Percentiles rank a stretch among this genome's conserved stretches.
Conservation (phyloP, 495 filamentous ascomycete species). For the Talaromyces stipitatus region DNA sequence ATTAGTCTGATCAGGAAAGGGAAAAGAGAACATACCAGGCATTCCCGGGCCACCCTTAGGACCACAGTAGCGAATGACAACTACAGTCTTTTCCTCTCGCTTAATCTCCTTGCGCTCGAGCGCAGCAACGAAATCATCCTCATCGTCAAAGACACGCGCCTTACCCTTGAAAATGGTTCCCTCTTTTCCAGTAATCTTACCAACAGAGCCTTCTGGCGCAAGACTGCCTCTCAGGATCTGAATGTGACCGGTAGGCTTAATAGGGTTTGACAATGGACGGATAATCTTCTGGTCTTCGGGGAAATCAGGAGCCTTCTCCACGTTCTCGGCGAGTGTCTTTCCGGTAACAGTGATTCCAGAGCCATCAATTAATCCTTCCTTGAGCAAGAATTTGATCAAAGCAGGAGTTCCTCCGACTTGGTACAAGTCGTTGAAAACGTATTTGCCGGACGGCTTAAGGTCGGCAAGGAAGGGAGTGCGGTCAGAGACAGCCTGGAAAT, state of each 20-base stretch:
- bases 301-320: constrained; percentile 70
- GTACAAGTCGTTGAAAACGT: constrained; percentile 89
- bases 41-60: constrained; percentile 95
- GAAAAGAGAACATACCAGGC: constrained; percentile 48
- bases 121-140: constrained; percentile 71
- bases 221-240: constrained; percentile 91
- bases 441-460: constrained; percentile 94
- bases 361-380: constrained; percentile 83
- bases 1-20: no score
- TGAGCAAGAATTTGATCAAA: constrained; percentile 84
- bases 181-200: constrained; percentile 98
- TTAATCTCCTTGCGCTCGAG: constrained; percentile 78
- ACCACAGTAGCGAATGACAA: constrained; percentile 94
- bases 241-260: constrained; percentile 92
- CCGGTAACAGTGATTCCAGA: constrained; percentile 89
- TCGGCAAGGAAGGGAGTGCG: constrained; percentile 89
- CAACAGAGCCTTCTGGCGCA: constrained; percentile 85
- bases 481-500: constrained; percentile 94
- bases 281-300: constrained; percentile 83
- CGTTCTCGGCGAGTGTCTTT: constrained; percentile 86
- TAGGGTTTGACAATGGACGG: constrained; percentile 81
- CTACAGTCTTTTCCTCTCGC: constrained; percentile 96
- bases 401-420: constrained; percentile 87
- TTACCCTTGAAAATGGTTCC: constrained; percentile 81
- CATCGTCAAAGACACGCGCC: constrained; percentile 79